Base-by-base conservation (phyloP, 805 yeast genomes). In the Candida tammaniensis region DNA sequence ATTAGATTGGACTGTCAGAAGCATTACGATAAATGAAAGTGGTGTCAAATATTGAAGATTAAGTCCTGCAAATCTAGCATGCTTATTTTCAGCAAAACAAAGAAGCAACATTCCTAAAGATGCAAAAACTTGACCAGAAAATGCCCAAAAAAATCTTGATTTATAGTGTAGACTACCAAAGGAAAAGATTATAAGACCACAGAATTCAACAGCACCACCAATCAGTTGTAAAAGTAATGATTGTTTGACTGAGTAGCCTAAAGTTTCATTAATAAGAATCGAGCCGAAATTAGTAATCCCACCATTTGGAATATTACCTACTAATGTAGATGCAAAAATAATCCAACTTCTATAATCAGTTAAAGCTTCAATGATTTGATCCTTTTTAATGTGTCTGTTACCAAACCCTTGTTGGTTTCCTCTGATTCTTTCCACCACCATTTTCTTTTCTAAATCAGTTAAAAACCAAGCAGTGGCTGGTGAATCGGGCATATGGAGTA, bases 161-260 rank as follows among this genome's bases (percentile, higher is more conserved):
- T 49, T 48, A 39, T 51, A 43, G 34, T 42, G 57, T 13, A 48
- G 40, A 21, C 55, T 49, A 30, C 44, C 40, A 31, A 43, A 44
- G 14, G 58, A 59, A 30, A 63, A 57, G 5, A 55, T 37, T 30
- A 55, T 49, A 44, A 62, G 57, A 1, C 69, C 72, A 16, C 57
- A 58, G 16, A 64, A 47, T 40, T 68, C 76, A 9, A 72, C 69
- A 2, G 71, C 74, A 24, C 80, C 80, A 6, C 54, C 42, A 4
- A 77, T 74, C 55, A 68, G 57, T 16, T 59, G 63, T 62, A 71
- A 64, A 18, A 74, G 48, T 20, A 75, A 52, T 0, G 76, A 52
- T 18, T 63, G 46, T 26, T 51, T 52, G 27, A 63, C 31, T 4
- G 52, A 27, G 43, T 39, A 59, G 2, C 52, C 51, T 27, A 61